Evolutionary conservation across 1,284 basidiomycete species (phyloP).

Genomic region (Mycosarcoma maydis): DNA sequence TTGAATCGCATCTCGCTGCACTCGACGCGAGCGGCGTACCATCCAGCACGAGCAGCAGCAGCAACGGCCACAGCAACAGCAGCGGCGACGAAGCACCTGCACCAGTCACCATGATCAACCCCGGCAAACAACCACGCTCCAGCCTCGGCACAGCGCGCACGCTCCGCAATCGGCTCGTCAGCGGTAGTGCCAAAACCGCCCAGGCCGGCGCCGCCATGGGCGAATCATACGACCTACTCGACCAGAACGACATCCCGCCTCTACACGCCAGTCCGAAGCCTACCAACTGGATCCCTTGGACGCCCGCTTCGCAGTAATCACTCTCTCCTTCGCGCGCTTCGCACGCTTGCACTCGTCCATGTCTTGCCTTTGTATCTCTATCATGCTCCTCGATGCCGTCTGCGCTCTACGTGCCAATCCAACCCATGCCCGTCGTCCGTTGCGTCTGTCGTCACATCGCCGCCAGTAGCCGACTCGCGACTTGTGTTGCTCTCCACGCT

Average conservation of each 20-base stretch:
- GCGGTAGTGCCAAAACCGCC: constrained; percentile 8
- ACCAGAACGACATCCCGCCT: constrained; percentile 29
- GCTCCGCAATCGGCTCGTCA: constrained; percentile 14
- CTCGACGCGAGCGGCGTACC: constrained; percentile 27
- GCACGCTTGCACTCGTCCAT: no score
- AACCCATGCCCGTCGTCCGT: no score
- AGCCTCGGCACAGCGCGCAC: constrained; percentile 6
- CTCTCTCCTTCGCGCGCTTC: no score
- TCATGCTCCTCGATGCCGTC: no score
- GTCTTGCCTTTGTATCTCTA: no score
- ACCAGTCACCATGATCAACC: constrained; percentile 22
- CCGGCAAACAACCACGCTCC: neutral
- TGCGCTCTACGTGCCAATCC: no score
- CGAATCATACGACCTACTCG: constrained; percentile 43
- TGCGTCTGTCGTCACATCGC: no score
- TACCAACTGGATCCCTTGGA: constrained; percentile 32
- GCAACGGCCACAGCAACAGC: constrained; percentile 7
- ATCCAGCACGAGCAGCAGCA: constrained; percentile 10
- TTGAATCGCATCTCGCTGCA: constrained; percentile 34
- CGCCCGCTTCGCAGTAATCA: constrained; percentile 1
- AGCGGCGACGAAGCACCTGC: no score
- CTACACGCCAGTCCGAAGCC: constrained; percentile 5
- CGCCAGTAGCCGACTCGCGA: no score
- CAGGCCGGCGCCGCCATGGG: constrained; percentile 25
- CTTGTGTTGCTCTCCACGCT: no score